phyloP scores from a whole-genome alignment of 2,329 filamentous ascomycete genomes.

The Colletotrichum tropicale region DNA sequence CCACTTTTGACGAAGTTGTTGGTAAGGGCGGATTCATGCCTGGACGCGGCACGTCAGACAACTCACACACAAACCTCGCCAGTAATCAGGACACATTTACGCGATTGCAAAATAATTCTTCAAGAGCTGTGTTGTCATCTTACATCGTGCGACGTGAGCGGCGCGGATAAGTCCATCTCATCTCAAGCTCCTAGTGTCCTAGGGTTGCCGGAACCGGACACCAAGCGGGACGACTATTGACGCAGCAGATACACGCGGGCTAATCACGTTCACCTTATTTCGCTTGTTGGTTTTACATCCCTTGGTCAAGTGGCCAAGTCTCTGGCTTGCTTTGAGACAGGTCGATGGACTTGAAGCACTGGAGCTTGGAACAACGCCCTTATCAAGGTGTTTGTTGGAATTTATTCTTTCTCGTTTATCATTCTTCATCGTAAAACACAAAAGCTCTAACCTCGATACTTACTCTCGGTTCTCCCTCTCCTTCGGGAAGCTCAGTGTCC shows the following conservation, averaged over 20 bases:
- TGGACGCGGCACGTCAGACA: neutral
- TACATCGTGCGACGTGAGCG: neutral
- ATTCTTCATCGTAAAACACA: conserved; percentile 54
- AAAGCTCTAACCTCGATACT: conserved; percentile 75
- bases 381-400: neutral
- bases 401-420: neutral
- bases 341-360: neutral
- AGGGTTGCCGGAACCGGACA: neutral
- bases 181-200: neutral
- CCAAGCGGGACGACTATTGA: neutral
- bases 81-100: neutral
- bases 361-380: neutral
- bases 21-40: too few relatives aligned
- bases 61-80: neutral
- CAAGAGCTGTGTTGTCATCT: neutral
- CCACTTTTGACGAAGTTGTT: neutral
- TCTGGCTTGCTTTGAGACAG: neutral
- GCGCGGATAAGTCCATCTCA: neutral
- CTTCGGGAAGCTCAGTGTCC: conserved; percentile 47
- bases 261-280: neutral
- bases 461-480: conserved; percentile 62
- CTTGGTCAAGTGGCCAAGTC: neutral
- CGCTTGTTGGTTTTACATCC: neutral
- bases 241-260: neutral
- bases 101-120: neutral